These are phyloP conservation scores for Aspergillus fijiensis DNA, from an alignment of 2,329 filamentous ascomycete species.

Conservation along the genomic window DNA sequence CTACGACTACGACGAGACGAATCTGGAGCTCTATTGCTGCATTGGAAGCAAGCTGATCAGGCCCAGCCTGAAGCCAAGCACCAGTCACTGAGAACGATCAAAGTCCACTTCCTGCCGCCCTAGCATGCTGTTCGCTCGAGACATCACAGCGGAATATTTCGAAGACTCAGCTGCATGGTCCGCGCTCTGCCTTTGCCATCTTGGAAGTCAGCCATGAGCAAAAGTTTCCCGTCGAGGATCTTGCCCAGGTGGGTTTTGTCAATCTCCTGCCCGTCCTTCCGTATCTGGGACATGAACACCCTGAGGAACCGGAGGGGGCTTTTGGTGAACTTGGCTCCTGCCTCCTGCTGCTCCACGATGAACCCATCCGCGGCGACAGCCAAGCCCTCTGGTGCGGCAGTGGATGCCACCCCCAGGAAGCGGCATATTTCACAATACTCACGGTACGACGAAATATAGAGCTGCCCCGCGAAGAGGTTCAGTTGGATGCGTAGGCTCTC, in stretches of 20 bases:
- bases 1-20: background rate
- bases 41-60: background rate
- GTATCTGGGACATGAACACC: slow-evolving; percentile 34
- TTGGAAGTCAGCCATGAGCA: slow-evolving; percentile 11
- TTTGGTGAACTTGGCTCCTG: slow-evolving; percentile 30
- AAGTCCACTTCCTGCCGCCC: background rate
- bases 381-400: slow-evolving; percentile 20
- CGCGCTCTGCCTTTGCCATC: background rate
- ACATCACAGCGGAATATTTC: background rate
- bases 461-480: slow-evolving; percentile 67
- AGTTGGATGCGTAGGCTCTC: slow-evolving; percentile 48
- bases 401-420: slow-evolving; percentile 22
- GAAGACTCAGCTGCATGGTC: slow-evolving; percentile 2
- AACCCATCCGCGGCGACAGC: slow-evolving; percentile 30
- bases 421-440: slow-evolving; percentile 51
- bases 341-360: slow-evolving; percentile 18
- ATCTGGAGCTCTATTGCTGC: background rate
- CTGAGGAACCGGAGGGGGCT: slow-evolving; percentile 47
- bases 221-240: slow-evolving; percentile 36
- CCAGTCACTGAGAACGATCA: background rate
- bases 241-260: slow-evolving; percentile 49
- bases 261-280: slow-evolving; percentile 41
- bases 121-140: too few species aligned
- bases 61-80: background rate
- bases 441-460: slow-evolving; percentile 57